Evolutionary conservation across 805 yeast species (phyloP), one percentile per base, ranked within the genome.

Genomic region (Metschnikowia matae): DNA sequence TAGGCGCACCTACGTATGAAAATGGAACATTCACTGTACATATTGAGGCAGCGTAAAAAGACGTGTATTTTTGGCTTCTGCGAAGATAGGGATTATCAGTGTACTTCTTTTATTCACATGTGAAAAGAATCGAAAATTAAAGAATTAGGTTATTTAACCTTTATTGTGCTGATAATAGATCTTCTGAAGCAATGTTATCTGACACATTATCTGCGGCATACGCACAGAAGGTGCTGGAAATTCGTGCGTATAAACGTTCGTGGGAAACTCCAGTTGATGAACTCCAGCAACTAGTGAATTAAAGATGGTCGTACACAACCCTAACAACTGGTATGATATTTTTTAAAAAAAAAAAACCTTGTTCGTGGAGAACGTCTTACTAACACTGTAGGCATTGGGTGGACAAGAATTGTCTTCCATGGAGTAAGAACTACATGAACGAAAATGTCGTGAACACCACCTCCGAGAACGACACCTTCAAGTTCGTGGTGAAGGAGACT

Each of bases 251-350:
- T n/a, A 42, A 33, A 18, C 23, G 8, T 20, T 21, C 13, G 38
- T 13, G n/a, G 43, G 26, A 20, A 33, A 20, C 31, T 42, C 11
- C 31, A 14, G 44, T 18, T 31, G 7, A 31, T 13, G 36, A 31
- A 17, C 20, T 20, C 26, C 13, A 29, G 6, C 45, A 20, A 42
- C 38, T 42, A 32, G 45, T 42, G 29, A 21, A 17, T 23, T 42
- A 23, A 46, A 18, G 21, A 83, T 82, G 87, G 87, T 81, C 48
- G 87, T 83, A 36, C 81, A 81, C 61, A 83, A 83, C 72, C 87
- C 87, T 34, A 83, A 83, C 66, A 83, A 83, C 77, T 83, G 88
- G 79, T 74, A 70, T 48, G 79, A 71, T 15, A 15, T 34, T 20
- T 11, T 2, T 26, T 32, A 26, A 6, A 21, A 41, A 33, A 33